These are phyloP conservation scores for Alloascoidea africana DNA, from an alignment of 805 yeast genomes.

Conservation along the genomic window DNA sequence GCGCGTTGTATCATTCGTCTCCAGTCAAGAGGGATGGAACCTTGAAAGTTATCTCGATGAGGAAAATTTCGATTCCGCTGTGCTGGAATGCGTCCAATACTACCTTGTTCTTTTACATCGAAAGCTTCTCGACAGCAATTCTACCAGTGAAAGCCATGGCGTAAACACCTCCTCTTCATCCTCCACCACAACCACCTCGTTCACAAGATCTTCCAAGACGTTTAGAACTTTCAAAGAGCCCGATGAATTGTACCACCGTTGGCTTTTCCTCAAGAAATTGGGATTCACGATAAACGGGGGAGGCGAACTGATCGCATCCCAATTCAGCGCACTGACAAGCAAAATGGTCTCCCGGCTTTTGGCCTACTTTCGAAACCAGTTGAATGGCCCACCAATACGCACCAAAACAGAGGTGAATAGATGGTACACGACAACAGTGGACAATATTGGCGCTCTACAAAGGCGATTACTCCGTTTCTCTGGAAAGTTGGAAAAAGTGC, in stretches of 20 bases:
- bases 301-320: constrained; percentile 67
- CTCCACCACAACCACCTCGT: too few relatives aligned
- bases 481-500: constrained; percentile 46
- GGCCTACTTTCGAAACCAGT: constrained; percentile 58
- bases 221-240: constrained; percentile 84
- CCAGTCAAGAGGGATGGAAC: constrained; percentile 53
- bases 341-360: constrained; percentile 55
- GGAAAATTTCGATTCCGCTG: constrained; percentile 44
- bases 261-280: constrained; percentile 61
- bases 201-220: too few relatives aligned
- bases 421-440: constrained; percentile 56
- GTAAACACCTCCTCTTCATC: too few relatives aligned
- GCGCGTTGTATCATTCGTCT: constrained; percentile 38
- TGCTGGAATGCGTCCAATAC: constrained; percentile 60
- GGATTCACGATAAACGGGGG: constrained; percentile 75
- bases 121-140: constrained; percentile 68
- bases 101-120: constrained; percentile 56
- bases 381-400: constrained; percentile 39
- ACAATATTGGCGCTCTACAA: constrained; percentile 59
- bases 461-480: constrained; percentile 74
- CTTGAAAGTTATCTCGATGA: constrained; percentile 48
- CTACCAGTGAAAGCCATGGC: too few relatives aligned
- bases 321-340: constrained; percentile 45
- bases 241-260: constrained; percentile 72
- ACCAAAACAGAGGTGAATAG: constrained; percentile 30